These are phyloP conservation scores for Xerocomellus chrysenteron DNA, from an alignment of 768 basidiomycete genomes.

Conservation along the genomic window DNA sequence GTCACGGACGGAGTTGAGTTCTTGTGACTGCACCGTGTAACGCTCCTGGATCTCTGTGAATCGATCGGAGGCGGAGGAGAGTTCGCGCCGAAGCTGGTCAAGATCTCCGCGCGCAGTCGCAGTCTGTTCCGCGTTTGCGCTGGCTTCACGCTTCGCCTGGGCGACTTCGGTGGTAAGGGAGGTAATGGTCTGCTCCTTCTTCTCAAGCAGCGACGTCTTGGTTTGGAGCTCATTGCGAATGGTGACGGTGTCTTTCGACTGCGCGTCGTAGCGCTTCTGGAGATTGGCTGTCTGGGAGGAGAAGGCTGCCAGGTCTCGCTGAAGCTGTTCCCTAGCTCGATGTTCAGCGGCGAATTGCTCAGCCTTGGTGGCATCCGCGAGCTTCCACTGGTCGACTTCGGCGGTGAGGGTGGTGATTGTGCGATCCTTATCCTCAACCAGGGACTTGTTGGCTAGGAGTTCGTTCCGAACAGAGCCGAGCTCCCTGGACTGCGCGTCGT, in stretches of 20 bases:
- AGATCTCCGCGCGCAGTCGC: neutral
- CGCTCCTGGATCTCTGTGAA: neutral
- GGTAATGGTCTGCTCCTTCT: neutral
- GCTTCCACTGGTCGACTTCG: neutral
- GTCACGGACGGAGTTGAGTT: neutral
- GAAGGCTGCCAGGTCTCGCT: no score
- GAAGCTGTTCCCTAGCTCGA: no score
- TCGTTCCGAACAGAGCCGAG: no score
- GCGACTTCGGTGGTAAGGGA: neutral
- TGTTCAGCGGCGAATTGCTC: neutral
- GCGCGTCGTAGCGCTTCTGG: no score
- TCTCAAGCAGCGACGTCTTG: neutral
- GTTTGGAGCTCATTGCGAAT: no score
- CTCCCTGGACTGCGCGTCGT: no score
- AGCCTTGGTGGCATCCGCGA: neutral
- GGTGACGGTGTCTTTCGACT: neutral
- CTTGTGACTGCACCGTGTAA: neutral
- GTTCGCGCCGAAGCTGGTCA: neutral
- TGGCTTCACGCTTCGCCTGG: neutral
- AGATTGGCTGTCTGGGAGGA: no score
- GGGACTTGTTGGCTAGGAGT: no score
- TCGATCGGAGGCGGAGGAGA: neutral
- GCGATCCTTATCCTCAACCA: neutral
- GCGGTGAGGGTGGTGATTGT: neutral
- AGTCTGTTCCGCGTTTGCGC: neutral